Percentiles rank a stretch among this genome's conserved stretches.
phyloP scores from a whole-genome alignment of 2,329 filamentous ascomycete species.

The Xylaria hypoxylon region DNA sequence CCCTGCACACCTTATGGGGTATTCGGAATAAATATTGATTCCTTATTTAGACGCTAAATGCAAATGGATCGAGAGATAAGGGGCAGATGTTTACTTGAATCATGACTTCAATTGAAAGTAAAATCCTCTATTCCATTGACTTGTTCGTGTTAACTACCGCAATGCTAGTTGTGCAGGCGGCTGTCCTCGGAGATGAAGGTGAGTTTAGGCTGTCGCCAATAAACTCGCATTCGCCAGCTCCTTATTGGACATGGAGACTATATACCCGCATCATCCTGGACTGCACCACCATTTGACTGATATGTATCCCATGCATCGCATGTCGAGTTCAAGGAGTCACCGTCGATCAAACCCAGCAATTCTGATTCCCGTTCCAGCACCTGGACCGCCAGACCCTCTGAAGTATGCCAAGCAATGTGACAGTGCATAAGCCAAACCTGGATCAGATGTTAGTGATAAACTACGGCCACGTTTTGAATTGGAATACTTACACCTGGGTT shows the following conservation, averaged over 20 bases:
- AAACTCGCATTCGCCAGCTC: not conserved
- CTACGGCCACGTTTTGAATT: not conserved
- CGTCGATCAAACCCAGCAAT: constrained; percentile 20
- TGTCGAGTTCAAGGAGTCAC: constrained; percentile 16
- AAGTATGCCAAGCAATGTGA: constrained; percentile 42
- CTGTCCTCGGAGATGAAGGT: too few relatives aligned
- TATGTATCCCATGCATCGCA: constrained; percentile 31
- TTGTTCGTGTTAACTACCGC: too few relatives aligned
- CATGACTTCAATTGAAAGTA: too few relatives aligned
- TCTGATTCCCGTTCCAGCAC: constrained; percentile 36
- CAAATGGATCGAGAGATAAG: too few relatives aligned
- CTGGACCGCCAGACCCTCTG: constrained; percentile 36
- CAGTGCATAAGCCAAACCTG: constrained; percentile 42
- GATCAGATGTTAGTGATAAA: constrained; percentile 9
- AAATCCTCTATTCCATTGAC: too few relatives aligned
- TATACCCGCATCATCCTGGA: constrained; percentile 32
- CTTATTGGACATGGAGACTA: not conserved
- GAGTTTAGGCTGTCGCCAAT: too few relatives aligned
- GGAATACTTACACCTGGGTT: constrained; percentile 58
- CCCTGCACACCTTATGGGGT: too few relatives aligned
- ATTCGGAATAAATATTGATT: too few relatives aligned
- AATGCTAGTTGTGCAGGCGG: too few relatives aligned
- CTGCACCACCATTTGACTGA: constrained; percentile 3
- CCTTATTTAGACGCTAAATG: too few relatives aligned
- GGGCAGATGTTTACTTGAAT: too few relatives aligned